These are phyloP conservation scores for Ascosphaera apis DNA, from an alignment of 2,329 filamentous ascomycete genomes.

Conservation along the genomic window DNA sequence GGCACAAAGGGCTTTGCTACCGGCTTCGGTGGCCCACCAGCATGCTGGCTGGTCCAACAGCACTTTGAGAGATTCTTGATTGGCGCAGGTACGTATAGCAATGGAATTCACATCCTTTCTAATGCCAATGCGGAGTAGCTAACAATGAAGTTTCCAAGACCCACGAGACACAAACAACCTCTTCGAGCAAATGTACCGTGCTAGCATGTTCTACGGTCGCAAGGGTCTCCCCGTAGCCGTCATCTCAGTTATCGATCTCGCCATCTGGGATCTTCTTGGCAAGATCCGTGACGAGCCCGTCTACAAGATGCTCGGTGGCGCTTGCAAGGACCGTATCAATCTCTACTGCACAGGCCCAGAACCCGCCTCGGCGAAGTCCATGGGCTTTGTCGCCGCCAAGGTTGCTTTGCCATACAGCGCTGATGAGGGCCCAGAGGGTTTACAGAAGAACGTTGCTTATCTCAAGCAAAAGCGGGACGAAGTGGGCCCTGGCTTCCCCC, in stretches of 20 bases:
- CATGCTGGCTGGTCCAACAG: slow-evolving; percentile 80
- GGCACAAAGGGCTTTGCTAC: slow-evolving; percentile 89
- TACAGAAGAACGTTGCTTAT: slow-evolving; percentile 79
- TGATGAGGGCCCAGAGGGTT: slow-evolving; percentile 58
- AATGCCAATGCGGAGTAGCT: not conserved
- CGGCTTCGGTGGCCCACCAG: slow-evolving; percentile 78
- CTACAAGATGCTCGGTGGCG: slow-evolving; percentile 80
- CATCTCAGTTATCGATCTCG: slow-evolving; percentile 84
- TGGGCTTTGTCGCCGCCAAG: slow-evolving; percentile 82
- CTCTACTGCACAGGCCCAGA: slow-evolving; percentile 93
- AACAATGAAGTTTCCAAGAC: slow-evolving; percentile 25
- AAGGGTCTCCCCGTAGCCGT: slow-evolving; percentile 78
- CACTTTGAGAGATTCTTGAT: slow-evolving; percentile 86
- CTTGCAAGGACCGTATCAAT: slow-evolving; percentile 58
- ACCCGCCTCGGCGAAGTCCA: slow-evolving; percentile 52
- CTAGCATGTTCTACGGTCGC: slow-evolving; percentile 87
- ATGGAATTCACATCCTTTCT: not conserved
- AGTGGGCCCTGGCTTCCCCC: slow-evolving; percentile 71
- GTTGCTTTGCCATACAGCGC: slow-evolving; percentile 76
- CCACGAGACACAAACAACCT: slow-evolving; percentile 76
- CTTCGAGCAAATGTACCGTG: slow-evolving; percentile 92
- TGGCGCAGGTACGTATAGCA: slow-evolving; percentile 34
- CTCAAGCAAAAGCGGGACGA: slow-evolving; percentile 62
- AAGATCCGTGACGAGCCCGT: slow-evolving; percentile 85
- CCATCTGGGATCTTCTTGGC: slow-evolving; percentile 76